Base-by-base conservation (phyloP, 768 basidiomycete genomes). In the Leucosporidium yakuticum region DNA sequence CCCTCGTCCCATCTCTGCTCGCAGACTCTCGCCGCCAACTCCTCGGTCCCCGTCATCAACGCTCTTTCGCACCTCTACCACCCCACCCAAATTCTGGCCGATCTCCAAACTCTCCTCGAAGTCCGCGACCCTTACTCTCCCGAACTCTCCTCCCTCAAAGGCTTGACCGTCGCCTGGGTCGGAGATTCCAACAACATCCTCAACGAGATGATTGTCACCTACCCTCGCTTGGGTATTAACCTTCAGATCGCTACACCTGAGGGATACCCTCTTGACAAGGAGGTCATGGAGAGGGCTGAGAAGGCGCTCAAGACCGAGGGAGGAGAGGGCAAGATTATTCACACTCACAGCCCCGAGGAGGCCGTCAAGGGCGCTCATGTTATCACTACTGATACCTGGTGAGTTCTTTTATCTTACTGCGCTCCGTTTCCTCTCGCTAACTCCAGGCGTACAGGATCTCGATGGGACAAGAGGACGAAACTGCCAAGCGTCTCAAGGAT, bases 351-450 rank as follows among this genome's bases (percentile, higher is more conserved):
- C 27, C 94, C 95, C 1, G 83, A 82, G 60, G 90, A 93, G 77
- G 96, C 96, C 0, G 89, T 97, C 11, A 78, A 86, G 5, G 87
- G 86, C 54, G 96, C 96, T 11, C 91, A 97, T 75, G 85, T 97
- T n/a, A 89, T 97, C 57, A 85, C 96, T 17, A 99, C 96, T 3
- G 96, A 99, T 78, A 99, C 96, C 6, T 99, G 95, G 92, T 91
- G 68, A 65, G 78, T 54, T 53, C 25, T n/a, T 20, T 60, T 23
- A 4, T 25, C 15, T n/a, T 48, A 53, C 44, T 36, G 54, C 62
- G 25, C 48, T 25, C 34, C 56, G 7, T 25, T 1, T 21, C 44
- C 57, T 20, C 12, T 60, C 31, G 17, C 20, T 34, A 19, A 2
- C 23, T 17, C 32, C 19, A 8, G 39, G 14, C 39, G 11, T 57